Evolutionary conservation across 148 eudicot genomes (phyloP), one percentile per base, ranked within the genome.

Genomic region (Fagopyrum esculentum): DNA sequence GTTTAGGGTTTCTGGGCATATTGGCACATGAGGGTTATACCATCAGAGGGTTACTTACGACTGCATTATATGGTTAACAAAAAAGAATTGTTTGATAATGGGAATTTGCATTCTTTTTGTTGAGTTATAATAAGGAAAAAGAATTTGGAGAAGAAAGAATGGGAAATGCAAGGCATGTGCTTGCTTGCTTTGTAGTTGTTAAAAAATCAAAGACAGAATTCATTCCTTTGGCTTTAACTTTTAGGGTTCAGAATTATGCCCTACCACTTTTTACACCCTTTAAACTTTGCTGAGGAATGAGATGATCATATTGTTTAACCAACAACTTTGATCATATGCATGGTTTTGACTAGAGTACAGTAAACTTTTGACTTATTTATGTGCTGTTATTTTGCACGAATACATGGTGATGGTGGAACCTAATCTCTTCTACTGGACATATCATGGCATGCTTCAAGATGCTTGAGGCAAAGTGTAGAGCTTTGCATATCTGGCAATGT

Each of bases 181-280:
- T 60, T 60, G 22, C 66, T 60, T 60, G 22, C 66, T 6, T 19
- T 52, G 5, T 19, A 60, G 26, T 60, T 60, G 0, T 40, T 19
- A 19, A 60, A 60, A 60, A 60, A 6, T 60, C 66, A 26, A 60
- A 60, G 66, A 60, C 35, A 17, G 66, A 13, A 26, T 19, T 60
- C 66, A 60, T 60, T 60, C 66, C 22, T 26, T 60, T 60, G 40
- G 66, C 66, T 60, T 60, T 60, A 26, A 12, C 29, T 60, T 60
- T 60, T 60, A 9, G 43, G 43, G 66, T 60, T 60, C 66, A 60
- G 3, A 52, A 52, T 17, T 17, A 52, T 5, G 0, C 17, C 15
- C 17, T 15, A 6, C 17, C 3, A 12, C 26, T 60, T 60, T 60
- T 9, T 60, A 22, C 12, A 10, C 13, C 35, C 13, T 22, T 35